phyloP scores from a whole-genome alignment of 2,329 filamentous ascomycete genomes.

The Hypoxylon sp. region DNA sequence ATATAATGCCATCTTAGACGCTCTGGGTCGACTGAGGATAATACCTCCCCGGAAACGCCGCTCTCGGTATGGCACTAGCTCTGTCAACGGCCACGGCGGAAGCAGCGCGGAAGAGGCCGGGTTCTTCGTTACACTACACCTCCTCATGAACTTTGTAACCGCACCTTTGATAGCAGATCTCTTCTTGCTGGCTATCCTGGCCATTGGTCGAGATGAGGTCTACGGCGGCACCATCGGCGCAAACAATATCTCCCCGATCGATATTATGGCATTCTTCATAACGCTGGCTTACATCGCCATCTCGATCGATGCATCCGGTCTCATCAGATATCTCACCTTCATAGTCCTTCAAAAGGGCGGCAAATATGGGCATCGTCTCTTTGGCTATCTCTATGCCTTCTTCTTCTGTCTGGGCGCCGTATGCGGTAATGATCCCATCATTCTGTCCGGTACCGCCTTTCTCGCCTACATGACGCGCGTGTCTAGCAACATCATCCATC shows the following conservation, averaged over 20 bases:
- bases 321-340: slow-evolving; percentile 75
- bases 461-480: slow-evolving; percentile 80
- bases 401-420: slow-evolving; percentile 73
- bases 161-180: slow-evolving; percentile 75
- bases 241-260: slow-evolving; percentile 71
- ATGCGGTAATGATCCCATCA: slow-evolving; percentile 79
- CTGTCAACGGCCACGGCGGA: neutral
- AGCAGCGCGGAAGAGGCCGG: slow-evolving; percentile 42
- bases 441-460: slow-evolving; percentile 76
- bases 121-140: slow-evolving; percentile 58
- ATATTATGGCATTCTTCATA: slow-evolving; percentile 79
- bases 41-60: slow-evolving; percentile 53
- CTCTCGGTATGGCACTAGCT: slow-evolving; percentile 31
- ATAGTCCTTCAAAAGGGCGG: slow-evolving; percentile 74
- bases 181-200: slow-evolving; percentile 73
- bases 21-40: slow-evolving; percentile 57
- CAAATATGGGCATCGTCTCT: slow-evolving; percentile 70
- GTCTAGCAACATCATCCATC: slow-evolving; percentile 74
- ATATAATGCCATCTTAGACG: slow-evolving; percentile 54
- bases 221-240: slow-evolving; percentile 72
- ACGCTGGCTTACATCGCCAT: slow-evolving; percentile 79
- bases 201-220: slow-evolving; percentile 72
- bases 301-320: slow-evolving; percentile 77
- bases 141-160: slow-evolving; percentile 76
- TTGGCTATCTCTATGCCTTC: slow-evolving; percentile 77